Base-by-base conservation (phyloP, 257 asterid genomes). In the Catharanthus roseus region DNA sequence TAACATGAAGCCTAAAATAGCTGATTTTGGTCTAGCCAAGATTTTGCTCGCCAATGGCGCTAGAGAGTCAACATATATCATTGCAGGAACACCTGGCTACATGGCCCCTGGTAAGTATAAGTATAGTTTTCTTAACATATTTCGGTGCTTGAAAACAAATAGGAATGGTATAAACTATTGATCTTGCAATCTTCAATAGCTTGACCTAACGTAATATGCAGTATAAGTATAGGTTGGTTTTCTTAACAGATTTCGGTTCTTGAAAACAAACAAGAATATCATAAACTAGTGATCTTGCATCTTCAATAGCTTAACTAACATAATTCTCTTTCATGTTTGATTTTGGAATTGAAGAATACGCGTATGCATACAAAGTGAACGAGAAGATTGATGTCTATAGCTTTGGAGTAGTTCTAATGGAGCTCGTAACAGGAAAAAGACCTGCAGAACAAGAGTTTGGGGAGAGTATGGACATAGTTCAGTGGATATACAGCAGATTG, bases 21-120 rank as follows among this genome's bases (percentile, higher is more conserved):
- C 87, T 5, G 87, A 83, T 73, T 81, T 83, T n/a, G 87, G 87
- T 24, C 77, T 83, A 15, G 83, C 87, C 31, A 80, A 74, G 77
- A 76, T 81, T 51, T 44, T 81, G 73, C 82, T 65, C 71, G 69
- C 53, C 65, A 39, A 65, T 63, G 75, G 53, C 58, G 61, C 64
- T 55, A 71, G 67, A 33, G 80, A 78, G 41, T 75, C 85, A 10
- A 69, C 85, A 12, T 62, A 62, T 13, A 23, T 72, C 45, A 75
- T 83, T 55, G 83, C 83, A 31, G 87, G 85, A n/a, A 82, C 87
- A 0, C 79, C 78, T 0, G 87, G 87, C 45, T 83, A 83, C 34
- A 80, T 83, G 29, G 85, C 87, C 1, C 87, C 87, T 66, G 87
- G 87, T 83, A 73, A 18, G 71, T 70, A 23, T 74, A 29, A 10